A percentile compares a stretch with the other conserved stretches of the same genome.
These are phyloP conservation scores for Protomyces inundatus DNA, from an alignment of 1,139 yeast species.

Conservation along the genomic window DNA sequence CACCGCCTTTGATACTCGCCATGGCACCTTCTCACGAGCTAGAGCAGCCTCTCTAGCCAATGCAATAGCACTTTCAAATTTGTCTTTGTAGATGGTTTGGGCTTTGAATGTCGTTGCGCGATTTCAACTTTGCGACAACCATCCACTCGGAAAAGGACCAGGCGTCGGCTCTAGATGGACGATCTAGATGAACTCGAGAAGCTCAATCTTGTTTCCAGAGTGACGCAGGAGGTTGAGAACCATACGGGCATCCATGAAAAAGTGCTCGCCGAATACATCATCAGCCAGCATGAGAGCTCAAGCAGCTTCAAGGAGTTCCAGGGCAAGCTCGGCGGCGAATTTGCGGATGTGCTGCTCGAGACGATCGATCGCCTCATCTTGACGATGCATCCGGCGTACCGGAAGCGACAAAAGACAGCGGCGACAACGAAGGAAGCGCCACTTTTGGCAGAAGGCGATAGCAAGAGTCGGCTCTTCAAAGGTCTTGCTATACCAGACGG, in stretches of 20 bases:
- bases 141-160: background rate
- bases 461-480: constrained; percentile 26
- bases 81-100: no score
- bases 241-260: constrained; percentile 42
- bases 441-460: background rate
- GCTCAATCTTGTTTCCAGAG: constrained; percentile 38
- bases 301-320: constrained; percentile 46
- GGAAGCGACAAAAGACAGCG: constrained; percentile 7
- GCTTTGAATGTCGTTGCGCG: no score
- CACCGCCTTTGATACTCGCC: constrained; percentile 28
- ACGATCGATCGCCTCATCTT: constrained; percentile 41
- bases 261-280: constrained; percentile 55
- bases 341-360: constrained; percentile 46
- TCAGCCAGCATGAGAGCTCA: constrained; percentile 47
- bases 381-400: constrained; percentile 37
- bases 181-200: constrained; percentile 36
- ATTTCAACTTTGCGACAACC: no score
- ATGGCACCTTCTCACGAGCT: background rate
- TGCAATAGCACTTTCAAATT: no score
- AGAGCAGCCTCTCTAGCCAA: no score
- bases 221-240: constrained; percentile 39
- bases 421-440: background rate
- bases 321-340: constrained; percentile 59
- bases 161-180: constrained; percentile 14
- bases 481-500: constrained; percentile 28